Evolutionary conservation across 1,139 yeast species (phyloP), one percentile per base, ranked within the genome.

Genomic region (Debaryomyces sp.): DNA sequence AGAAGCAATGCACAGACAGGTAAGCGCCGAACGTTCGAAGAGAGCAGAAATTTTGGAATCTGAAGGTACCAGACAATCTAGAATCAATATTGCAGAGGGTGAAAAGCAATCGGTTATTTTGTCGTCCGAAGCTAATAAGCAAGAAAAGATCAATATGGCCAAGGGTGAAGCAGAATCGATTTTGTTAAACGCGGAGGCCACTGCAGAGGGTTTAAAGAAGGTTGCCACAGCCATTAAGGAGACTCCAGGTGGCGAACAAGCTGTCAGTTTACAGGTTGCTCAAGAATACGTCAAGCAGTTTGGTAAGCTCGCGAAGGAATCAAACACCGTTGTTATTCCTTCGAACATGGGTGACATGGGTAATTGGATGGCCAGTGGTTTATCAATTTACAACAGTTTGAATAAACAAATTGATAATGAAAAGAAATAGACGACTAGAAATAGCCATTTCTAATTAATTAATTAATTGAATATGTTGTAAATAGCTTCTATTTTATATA

Each of bases 1-100:
- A 59, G 94, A 87, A 59, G 95, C 96, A 36, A 89, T 89, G 96
- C 96, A 89, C 67, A 81, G 94, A 62, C 96, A 88, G 68, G 96
- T 89, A 9, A 80, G 87, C 49, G 95, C 96, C 27, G 96, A 89
- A 65, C 76, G 96, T 58, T 84, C 92, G 43, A 89, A 89, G 66
- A 76, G 96, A 54, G 96, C 96, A 2, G 94, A 88, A 64, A 89
- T 89, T 55, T 77, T 89, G 64, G 96, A 89, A 61, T 84, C 91
- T 45, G 96, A 89, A 70, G 96, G 96, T 68, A 82, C 81, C 50
- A 80, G 92, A 62, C 91, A 87, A 62, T 76, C 89, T 29, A 85
- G 81, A 48, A 89, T 89, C 62, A 89, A 89, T 64, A 82, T 85
- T 51, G 92, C 95, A 50, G 96, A 89, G 67, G 96, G 96, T 66